phyloP scores from a whole-genome alignment of 805 yeast genomes.

The Ogataea salicorniae region DNA sequence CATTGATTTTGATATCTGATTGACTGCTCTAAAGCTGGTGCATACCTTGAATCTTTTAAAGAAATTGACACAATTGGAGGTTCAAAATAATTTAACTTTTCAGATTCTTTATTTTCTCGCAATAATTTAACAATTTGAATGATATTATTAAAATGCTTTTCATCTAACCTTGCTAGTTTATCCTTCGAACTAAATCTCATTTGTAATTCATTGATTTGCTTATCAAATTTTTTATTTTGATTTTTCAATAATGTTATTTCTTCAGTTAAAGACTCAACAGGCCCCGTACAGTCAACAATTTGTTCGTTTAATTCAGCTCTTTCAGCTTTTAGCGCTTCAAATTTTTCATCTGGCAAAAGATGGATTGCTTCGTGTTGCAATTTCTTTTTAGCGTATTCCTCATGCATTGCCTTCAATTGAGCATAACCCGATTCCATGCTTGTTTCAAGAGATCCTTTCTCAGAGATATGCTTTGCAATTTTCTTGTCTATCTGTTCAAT shows the following conservation, averaged over 20 bases:
- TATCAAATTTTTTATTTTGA: slow-evolving; percentile 15
- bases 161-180: slow-evolving; percentile 42
- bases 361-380: neutral
- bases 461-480: slow-evolving; percentile 28
- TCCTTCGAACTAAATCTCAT: slow-evolving; percentile 40
- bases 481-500: slow-evolving; percentile 19
- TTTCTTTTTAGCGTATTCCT: neutral
- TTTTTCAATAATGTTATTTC: slow-evolving; percentile 10
- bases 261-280: slow-evolving; percentile 10
- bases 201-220: slow-evolving; percentile 10
- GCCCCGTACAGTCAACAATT: slow-evolving; percentile 16
- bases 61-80: slow-evolving; percentile 70
- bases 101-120: slow-evolving; percentile 32
- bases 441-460: slow-evolving; percentile 29
- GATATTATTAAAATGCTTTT: slow-evolving; percentile 20
- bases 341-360: neutral
- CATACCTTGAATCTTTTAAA: slow-evolving; percentile 43
- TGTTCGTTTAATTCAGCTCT: slow-evolving; percentile 20
- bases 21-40: slow-evolving; percentile 52
- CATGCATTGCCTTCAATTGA: slow-evolving; percentile 22
- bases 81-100: slow-evolving; percentile 46
- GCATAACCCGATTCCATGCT: slow-evolving; percentile 34
- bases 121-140: slow-evolving; percentile 38
- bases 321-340: neutral
- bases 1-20: slow-evolving; percentile 48